Evolutionary conservation across 805 yeast species (phyloP).

Genomic region (Teunomyces lycoperdinae): DNA sequence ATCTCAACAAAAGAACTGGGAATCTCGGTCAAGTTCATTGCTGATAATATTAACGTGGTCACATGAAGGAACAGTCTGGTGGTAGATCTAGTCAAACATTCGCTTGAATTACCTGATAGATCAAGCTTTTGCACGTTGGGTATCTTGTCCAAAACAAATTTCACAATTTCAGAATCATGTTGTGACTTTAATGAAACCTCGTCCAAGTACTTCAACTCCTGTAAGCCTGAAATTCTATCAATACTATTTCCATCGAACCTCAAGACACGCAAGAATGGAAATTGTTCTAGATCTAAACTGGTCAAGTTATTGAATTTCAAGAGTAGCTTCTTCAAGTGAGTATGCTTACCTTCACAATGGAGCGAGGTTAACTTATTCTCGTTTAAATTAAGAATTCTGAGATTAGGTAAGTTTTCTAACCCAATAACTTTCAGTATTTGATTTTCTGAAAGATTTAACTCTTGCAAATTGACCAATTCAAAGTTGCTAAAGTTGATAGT

Average conservation of each 20-base stretch:
- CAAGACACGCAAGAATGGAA: slow-evolving; percentile 41
- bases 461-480: slow-evolving; percentile 40
- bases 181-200: slow-evolving; percentile 45
- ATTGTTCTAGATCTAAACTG: slow-evolving; percentile 27
- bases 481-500: slow-evolving; percentile 32
- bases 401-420: slow-evolving; percentile 30
- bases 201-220: slow-evolving; percentile 31
- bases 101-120: slow-evolving; percentile 37
- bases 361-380: slow-evolving; percentile 34
- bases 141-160: slow-evolving; percentile 7
- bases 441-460: slow-evolving; percentile 44
- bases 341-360: slow-evolving; percentile 20
- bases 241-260: slow-evolving; percentile 46
- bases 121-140: slow-evolving; percentile 31
- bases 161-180: slow-evolving; percentile 14
- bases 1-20: slow-evolving; percentile 35
- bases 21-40: slow-evolving; percentile 40
- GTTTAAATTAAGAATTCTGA: slow-evolving; percentile 41
- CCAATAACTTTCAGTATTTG: slow-evolving; percentile 30
- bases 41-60: slow-evolving; percentile 42
- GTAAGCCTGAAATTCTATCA: slow-evolving; percentile 20
- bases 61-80: slow-evolving; percentile 31
- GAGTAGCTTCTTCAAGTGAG: slow-evolving; percentile 34
- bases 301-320: slow-evolving; percentile 37
- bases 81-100: slow-evolving; percentile 8